Base-by-base conservation (phyloP, 1,284 basidiomycete species). In the Rhodotorula sp. region DNA sequence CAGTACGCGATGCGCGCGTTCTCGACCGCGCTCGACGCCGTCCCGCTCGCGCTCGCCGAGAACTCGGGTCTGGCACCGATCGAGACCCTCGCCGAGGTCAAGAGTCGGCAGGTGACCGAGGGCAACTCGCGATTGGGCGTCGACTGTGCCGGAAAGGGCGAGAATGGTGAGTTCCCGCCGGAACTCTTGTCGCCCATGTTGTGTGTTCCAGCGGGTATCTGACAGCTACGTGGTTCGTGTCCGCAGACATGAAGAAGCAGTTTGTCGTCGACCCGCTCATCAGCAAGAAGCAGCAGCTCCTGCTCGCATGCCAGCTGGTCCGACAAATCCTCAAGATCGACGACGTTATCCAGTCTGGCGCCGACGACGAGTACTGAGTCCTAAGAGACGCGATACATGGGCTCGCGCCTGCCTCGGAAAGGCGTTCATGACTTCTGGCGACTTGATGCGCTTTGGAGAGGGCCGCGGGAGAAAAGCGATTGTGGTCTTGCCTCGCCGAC, bases 1-100 rank as follows among this genome's bases (percentile, higher is more conserved):
- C 96, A 99, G 85, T 99, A 99, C 81, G 96, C 96, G 2, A 98
- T 99, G 95, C 91, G 96, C 58, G 95, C 96, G 23, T 99, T 98
- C 81, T 88, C 96, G 2, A 91, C 91, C 46, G 96, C 96, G 16
- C 85, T 99, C 14, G 96, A 99, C 79, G 87, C 94, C 16, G 85
- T 98, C 65, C 97, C 97, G 14, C 87, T 98, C 23, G 96, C 97
- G 3, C 85, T 99, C 16, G 96, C 97, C 7, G 97, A 99, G 83
- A 99, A 99, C 85, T 96, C 93, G 75, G 96, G 96, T 65, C 84
- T 98, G 67, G 90, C 92, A 43, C 97, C 96, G 16, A 99, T 99
- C 78, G 93, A 97, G 83, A 97, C 93, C 4, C 86, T 99, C 29
- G 89, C 96, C 1, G 91, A 95, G 76, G 91, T 99, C 74, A 97